These are phyloP conservation scores for Elsinoe arachidis DNA, from an alignment of 2,329 filamentous ascomycete species.

Conservation along the genomic window DNA sequence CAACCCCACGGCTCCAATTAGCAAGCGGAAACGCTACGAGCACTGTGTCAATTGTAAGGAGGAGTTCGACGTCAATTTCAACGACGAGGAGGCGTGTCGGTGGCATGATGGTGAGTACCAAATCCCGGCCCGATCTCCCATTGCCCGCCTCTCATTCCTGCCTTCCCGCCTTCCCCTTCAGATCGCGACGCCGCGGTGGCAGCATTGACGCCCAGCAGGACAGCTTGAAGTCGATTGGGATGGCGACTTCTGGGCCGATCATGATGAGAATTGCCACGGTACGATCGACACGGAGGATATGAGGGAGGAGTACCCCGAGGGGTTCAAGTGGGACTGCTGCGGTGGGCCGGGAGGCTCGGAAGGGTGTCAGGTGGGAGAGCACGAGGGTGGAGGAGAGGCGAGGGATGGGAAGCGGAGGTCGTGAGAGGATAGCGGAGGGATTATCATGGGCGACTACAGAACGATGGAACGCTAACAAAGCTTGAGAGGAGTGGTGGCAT, in stretches of 20 bases:
- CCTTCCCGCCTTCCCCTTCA: too few relatives aligned
- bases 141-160: too few relatives aligned
- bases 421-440: too few relatives aligned
- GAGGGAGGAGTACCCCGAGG: constrained; percentile 21
- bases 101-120: too few relatives aligned
- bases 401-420: neutral
- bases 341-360: constrained; percentile 13
- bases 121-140: too few relatives aligned
- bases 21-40: neutral
- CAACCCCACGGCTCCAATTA: neutral
- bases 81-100: too few relatives aligned
- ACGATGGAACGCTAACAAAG: too few relatives aligned
- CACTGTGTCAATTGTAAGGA: too few relatives aligned
- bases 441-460: too few relatives aligned
- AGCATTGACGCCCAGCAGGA: constrained; percentile 16
- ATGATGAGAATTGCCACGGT: constrained; percentile 25
- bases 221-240: constrained; percentile 21
- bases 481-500: too few relatives aligned
- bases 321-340: constrained; percentile 28
- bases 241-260: constrained; percentile 24
- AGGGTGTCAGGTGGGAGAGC: constrained; percentile 1
- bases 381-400: neutral
- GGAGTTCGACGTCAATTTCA: too few relatives aligned
- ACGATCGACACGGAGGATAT: constrained; percentile 21
- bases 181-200: neutral